phyloP scores from a whole-genome alignment of 176 grass and related monocot genomes.

The Rhynchospora breviuscula region DNA sequence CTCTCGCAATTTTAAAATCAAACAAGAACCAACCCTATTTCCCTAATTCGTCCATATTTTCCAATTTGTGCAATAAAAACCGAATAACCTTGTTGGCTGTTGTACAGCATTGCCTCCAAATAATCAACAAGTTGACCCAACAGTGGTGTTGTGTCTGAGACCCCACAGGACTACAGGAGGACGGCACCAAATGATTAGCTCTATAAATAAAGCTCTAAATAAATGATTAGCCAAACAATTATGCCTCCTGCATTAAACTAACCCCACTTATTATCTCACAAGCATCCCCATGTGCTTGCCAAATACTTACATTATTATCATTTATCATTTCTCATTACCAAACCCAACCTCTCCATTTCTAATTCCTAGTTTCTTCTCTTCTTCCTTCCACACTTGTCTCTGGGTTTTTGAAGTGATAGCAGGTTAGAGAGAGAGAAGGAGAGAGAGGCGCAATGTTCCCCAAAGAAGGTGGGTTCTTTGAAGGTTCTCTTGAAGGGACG shows the following conservation, averaged over 20 bases:
- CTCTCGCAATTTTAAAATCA: not conserved
- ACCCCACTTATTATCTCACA: not conserved
- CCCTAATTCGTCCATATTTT: not conserved
- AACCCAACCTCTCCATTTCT: constrained; percentile 28
- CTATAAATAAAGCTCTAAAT: constrained; percentile 15
- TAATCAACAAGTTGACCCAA: not conserved
- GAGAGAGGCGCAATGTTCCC: constrained; percentile 75
- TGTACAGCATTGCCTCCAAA: not conserved
- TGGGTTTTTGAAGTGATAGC: constrained; percentile 14
- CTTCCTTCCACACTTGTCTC: constrained; percentile 17
- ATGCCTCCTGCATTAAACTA: constrained; percentile 20
- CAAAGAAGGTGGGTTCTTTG: constrained; percentile 65
- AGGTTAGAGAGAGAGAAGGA: not conserved
- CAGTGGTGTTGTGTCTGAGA: not conserved
- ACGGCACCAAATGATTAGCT: constrained; percentile 22
- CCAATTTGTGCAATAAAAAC: not conserved
- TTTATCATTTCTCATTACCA: not conserved
- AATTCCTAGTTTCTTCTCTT: not conserved
- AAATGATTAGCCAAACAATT: constrained; percentile 27
- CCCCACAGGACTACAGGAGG: not conserved
- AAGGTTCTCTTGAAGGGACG: constrained; percentile 49
- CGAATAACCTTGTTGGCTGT: not conserved
- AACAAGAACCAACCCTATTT: not conserved
- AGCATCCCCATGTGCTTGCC: not conserved
- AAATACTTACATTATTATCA: constrained; percentile 6